Percentiles rank a stretch among this genome's conserved stretches.
These are phyloP conservation scores for Nannochloropsis salina DNA, from an alignment of 108 stramenopile genomes.

Conservation along the genomic window DNA sequence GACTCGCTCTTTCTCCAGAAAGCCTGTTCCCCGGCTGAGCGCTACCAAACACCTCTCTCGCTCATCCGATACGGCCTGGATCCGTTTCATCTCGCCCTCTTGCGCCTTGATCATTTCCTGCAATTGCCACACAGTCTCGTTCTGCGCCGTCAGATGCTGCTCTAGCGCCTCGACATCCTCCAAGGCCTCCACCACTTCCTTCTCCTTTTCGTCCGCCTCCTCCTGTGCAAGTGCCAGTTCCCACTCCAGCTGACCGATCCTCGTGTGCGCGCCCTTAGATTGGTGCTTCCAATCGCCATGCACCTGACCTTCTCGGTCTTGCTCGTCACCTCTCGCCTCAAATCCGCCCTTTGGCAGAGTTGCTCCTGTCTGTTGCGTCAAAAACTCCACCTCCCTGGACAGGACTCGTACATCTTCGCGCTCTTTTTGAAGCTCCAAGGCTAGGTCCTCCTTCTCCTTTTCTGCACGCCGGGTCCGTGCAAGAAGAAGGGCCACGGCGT, in stretches of 20 bases:
- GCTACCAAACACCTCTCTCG: background rate
- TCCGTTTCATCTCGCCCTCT: background rate
- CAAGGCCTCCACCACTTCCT: background rate
- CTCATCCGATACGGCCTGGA: background rate
- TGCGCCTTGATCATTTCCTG: background rate
- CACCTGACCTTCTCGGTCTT: background rate
- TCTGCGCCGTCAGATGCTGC: background rate
- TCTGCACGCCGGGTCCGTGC: background rate
- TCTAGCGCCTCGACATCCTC: slow-evolving; percentile 7
- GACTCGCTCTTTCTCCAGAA: background rate
- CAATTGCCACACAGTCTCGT: background rate
- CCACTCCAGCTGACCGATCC: background rate
- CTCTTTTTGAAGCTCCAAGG: background rate
- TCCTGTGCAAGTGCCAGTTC: background rate
- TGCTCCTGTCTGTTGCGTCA: background rate
- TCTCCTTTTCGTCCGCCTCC: background rate
- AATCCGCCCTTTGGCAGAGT: background rate
- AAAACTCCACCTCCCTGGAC: background rate
- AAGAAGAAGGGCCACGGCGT: background rate
- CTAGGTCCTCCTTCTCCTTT: background rate
- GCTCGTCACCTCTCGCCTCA: background rate
- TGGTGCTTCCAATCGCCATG: background rate
- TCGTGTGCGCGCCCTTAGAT: background rate
- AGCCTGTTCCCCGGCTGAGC: background rate
- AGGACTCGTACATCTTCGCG: background rate